A percentile compares a stretch with the other conserved stretches of the same genome.
These are phyloP conservation scores for Leavenworthia alabamica DNA, from an alignment of 345 rosid species.

Conservation along the genomic window DNA sequence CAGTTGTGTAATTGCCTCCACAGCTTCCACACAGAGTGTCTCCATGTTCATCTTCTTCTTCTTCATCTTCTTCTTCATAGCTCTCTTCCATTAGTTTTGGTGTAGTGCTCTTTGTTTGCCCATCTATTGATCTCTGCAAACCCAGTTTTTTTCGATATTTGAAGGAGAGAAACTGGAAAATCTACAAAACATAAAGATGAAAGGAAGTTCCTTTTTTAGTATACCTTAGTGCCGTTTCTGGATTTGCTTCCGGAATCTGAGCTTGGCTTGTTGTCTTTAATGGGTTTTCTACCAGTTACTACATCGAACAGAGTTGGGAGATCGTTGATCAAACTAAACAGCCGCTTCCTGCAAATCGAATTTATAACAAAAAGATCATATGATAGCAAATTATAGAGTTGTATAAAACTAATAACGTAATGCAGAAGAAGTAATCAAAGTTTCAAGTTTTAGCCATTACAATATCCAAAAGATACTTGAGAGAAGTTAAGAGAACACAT, in stretches of 20 bases:
- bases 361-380: background rate
- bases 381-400: background rate
- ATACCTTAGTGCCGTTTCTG: conserved; percentile 60
- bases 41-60: conserved; percentile 68
- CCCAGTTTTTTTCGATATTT: background rate
- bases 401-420: background rate
- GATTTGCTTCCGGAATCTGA: conserved; percentile 79
- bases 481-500: no score
- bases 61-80: conserved; percentile 52
- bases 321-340: conserved; percentile 86
- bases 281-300: conserved; percentile 81
- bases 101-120: conserved; percentile 45
- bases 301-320: conserved; percentile 91
- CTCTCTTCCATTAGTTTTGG: conserved; percentile 47
- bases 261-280: conserved; percentile 82
- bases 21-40: conserved; percentile 76
- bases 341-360: conserved; percentile 60
- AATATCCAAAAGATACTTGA: no score
- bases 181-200: background rate
- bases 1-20: conserved; percentile 61
- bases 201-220: background rate
- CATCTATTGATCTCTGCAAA: conserved; percentile 60
- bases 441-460: background rate
- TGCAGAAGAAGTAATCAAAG: background rate
- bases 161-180: background rate